A percentile compares a stretch with the other conserved stretches of the same genome.
Conservation (phyloP, 129 eudicot species). For the Ambrosia artemisiifolia region DNA sequence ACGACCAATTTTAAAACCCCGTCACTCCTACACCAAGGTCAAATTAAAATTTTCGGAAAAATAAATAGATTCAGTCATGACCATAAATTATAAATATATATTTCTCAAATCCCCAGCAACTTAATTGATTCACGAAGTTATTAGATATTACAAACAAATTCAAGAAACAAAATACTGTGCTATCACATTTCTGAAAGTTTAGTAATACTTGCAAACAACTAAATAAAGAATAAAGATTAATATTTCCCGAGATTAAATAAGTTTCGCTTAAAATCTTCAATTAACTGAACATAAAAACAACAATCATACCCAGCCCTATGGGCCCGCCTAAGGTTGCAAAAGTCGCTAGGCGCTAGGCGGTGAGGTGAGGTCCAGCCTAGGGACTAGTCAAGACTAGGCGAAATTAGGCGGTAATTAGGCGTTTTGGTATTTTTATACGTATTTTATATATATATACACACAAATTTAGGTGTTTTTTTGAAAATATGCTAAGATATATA, state of each 20-base stretch:
- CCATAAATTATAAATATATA: not conserved
- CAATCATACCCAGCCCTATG: not conserved
- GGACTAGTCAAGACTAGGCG: too few relatives aligned
- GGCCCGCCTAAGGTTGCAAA: too few relatives aligned
- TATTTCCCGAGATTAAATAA: not conserved
- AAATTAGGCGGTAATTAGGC: too few relatives aligned
- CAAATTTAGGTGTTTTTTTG: too few relatives aligned
- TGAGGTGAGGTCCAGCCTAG: too few relatives aligned
- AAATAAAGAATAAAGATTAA: too few relatives aligned
- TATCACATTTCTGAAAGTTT: not conserved
- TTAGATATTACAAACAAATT: too few relatives aligned
- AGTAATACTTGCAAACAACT: not conserved
- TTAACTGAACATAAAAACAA: not conserved
- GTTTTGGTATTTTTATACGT: too few relatives aligned
- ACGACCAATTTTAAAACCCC: too few relatives aligned
- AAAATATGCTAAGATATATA: too few relatives aligned
- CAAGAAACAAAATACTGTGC: not conserved
- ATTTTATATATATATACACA: too few relatives aligned
- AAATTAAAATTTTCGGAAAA: not conserved
- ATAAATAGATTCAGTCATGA: not conserved
- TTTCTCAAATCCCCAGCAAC: not conserved
- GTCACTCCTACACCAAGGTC: not conserved
- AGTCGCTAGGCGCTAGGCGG: too few relatives aligned
- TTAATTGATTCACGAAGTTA: not conserved
- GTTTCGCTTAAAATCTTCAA: not conserved